Conservation (phyloP, 108 stramenopile species). For the Heterococcus sp. region DNA sequence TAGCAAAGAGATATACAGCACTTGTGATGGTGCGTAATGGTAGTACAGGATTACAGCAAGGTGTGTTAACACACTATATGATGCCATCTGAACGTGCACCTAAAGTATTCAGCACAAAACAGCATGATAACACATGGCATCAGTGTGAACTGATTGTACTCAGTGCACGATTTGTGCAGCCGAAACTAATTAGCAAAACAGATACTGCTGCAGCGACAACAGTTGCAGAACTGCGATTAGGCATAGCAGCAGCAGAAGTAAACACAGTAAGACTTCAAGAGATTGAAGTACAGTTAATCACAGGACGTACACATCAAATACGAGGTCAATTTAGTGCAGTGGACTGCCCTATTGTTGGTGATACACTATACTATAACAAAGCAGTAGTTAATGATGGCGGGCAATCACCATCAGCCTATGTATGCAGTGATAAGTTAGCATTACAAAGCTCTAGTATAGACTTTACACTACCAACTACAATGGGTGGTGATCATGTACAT, state of each 20-base stretch:
- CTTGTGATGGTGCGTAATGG: no score
- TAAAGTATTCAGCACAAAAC: background rate
- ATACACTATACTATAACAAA: slow-evolving; percentile 1
- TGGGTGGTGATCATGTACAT: background rate
- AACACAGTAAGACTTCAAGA: background rate
- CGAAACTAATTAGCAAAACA: background rate
- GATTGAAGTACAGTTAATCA: slow-evolving; percentile 17
- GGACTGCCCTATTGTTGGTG: slow-evolving; percentile 24
- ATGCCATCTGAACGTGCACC: background rate
- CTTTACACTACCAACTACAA: background rate
- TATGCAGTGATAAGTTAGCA: background rate
- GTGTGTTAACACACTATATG: background rate
- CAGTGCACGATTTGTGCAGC: background rate
- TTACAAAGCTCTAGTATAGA: background rate
- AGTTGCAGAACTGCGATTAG: background rate
- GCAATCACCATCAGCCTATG: background rate
- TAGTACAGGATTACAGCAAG: no score
- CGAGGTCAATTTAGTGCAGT: slow-evolving; percentile 24
- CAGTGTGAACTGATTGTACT: background rate
- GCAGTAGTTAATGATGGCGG: background rate
- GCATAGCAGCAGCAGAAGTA: background rate
- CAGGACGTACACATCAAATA: slow-evolving; percentile 34
- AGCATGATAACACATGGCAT: background rate
- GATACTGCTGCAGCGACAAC: background rate
- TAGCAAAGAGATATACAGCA: no score